Base-by-base conservation (phyloP, 139 green algal species). In the Micractinium sp. region DNA sequence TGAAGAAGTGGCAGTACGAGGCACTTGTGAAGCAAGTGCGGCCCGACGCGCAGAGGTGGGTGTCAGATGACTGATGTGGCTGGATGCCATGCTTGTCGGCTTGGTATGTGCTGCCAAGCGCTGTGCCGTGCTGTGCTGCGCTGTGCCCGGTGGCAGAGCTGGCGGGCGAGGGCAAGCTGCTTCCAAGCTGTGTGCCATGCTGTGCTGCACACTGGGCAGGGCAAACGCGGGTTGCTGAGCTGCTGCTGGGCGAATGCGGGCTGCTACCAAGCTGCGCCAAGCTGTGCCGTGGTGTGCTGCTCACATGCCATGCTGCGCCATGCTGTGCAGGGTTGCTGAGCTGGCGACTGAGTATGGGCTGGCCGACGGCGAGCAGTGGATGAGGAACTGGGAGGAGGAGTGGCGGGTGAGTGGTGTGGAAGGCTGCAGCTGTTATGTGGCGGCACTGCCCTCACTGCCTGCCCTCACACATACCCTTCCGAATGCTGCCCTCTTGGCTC, bases 1-100 rank as follows among this genome's bases (percentile, higher is more conserved):
- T 87, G 83, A 63, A 29, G 67, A 79, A 67, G 29, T 81, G 67
- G 83, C 83, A 87, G 83, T 87, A 87, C 63, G 27, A 87, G 67
- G 63, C 36, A 3, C 83, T 87, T 36, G 38, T 87, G 4, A 67
- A 79, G 38, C 35, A 80, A 15, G 83, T 87, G 38, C 83, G 83
- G 15, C 67, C 83, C 0, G 83, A 87, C 36, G 67, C 73, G 0
- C 35, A 78, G 66, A 81, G 53, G 81, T 85, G 39, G 4, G 36
- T 71, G n/a, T n/a, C n/a, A n/a, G n/a, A n/a, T n/a, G n/a, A n/a
- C n/a, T n/a, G n/a, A n/a, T n/a, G n/a, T n/a, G n/a, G n/a, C n/a
- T n/a, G n/a, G n/a, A n/a, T n/a, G n/a, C n/a, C n/a, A n/a, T n/a
- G n/a, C n/a, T n/a, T n/a, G n/a, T n/a, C n/a, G n/a, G n/a, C n/a